Evolutionary conservation across 768 basidiomycete species (phyloP), one percentile per base, ranked within the genome.

Genomic region (Hydnum rufescens): DNA sequence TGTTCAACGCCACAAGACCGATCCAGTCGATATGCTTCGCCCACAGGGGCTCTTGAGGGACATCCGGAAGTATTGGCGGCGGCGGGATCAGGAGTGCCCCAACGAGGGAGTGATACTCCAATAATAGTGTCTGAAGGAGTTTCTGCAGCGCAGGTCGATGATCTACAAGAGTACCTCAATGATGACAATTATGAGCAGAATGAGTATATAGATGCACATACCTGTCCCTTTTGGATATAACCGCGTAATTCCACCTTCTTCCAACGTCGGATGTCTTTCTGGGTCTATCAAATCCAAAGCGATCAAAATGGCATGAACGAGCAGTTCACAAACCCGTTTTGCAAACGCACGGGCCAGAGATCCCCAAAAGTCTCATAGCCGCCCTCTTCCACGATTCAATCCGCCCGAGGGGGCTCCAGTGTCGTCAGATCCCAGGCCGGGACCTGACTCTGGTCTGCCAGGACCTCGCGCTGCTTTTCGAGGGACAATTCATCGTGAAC

Each of bases 351-450:
- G 75, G 81, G 81, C 83, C 85, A 93, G 59, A 73, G 72, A 63
- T 90, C 84, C n/a, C 85, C 87, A 65, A 82, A 93, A 16, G 80
- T 80, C 51, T 74, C 74, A 63, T 87, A 93, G 56, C 76, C 70
- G 1, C 81, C 80, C 55, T 86, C 85, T 58, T 89, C 83, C 1
- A 85, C 70, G 50, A 93, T 82, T 87, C 88, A 90, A 60, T 90
- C 88, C 13, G 83, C 78, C 43, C 86, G 74, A 32, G 89, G 89
- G 64, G 82, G 87, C 62, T 89, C 82, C 5, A 93, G 71, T 57
- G 79, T 77, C 2, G 64, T 64, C 39, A 90, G 67, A 19, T 80
- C 72, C 83, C 82, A 87, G 19, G 83, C 75, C 4, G 86, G 85
- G 6, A 87, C 66, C 52, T 86, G 78, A 2, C 65, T 59, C 60